Base-by-base conservation (phyloP, 495 filamentous ascomycete species). In the Penicillium pancosmium region DNA sequence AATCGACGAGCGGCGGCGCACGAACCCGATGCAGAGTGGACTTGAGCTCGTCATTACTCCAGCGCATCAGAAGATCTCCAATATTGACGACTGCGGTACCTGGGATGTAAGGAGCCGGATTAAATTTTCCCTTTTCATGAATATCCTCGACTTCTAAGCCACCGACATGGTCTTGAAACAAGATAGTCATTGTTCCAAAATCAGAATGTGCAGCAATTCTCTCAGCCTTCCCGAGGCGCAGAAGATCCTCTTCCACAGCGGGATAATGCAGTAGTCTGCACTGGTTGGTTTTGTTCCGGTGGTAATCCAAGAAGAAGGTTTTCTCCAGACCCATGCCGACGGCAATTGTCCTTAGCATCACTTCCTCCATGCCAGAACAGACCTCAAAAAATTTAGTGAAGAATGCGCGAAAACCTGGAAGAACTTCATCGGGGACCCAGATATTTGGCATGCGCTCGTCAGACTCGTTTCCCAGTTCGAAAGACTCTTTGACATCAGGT, bases 361-460 rank as follows among this genome's bases (percentile, higher is more conserved):
- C 27, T 12, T 55, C 38, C 16, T 47, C 54, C 13, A 55, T 36
- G n/a, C 27, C 41, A 27, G 44, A 48, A 27, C 54, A 55, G 7
- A 67, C 57, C 4, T 61, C 62, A 36, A 55, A 64, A 64, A 82
- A 81, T 23, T 66, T 41, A 31, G 59, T 78, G 67, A 76, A 78
- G 66, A 84, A 86, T 34, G 63, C 59, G 13, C 78, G 74, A 63
- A 86, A 86, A 12, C 82, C 83, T 2, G 82, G 84, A 5, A 87
- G 68, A 4, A 74, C 67, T 2, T 76, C 68, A 44, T 84, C 76
- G 1, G 82, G 82, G 5, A 82, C 61, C 84, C 84, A 86, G 43
- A 84, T 72, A 51, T 86, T 87, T 10, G 80, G 80, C 61, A 83
- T 78, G 19, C 68, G 56, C 11, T 56, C 34, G 52, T 80, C 78